Evolutionary conservation across 495 filamentous ascomycete species (phyloP).

Genomic region (Penicillium malachiteum): DNA sequence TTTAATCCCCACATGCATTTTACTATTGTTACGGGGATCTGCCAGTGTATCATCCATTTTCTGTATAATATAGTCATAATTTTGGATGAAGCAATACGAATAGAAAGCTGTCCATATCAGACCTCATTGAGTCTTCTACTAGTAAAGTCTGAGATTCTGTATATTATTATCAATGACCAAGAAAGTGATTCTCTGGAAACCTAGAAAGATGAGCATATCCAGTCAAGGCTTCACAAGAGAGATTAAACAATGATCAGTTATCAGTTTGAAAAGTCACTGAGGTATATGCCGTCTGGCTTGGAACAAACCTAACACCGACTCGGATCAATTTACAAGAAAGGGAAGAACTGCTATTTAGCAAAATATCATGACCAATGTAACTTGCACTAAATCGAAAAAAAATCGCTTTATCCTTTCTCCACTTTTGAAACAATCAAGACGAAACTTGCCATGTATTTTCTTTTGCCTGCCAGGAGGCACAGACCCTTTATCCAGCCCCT

Average conservation of each 20-base stretch:
- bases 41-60: not conserved
- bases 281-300: not conserved
- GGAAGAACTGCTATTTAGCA: slow-evolving; percentile 13
- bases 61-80: not conserved
- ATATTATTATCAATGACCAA: no score
- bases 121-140: no score
- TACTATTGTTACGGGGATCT: no score
- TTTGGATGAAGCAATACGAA: no score
- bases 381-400: slow-evolving; percentile 5
- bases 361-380: slow-evolving; percentile 8
- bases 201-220: not conserved
- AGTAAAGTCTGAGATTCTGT: no score
- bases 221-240: not conserved
- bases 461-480: not conserved
- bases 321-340: slow-evolving; percentile 6
- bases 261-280: not conserved
- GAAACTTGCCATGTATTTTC: slow-evolving; percentile 10
- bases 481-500: not conserved
- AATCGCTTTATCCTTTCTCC: slow-evolving; percentile 9
- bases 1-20: not conserved
- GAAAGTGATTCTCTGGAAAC: not conserved
- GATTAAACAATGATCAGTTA: not conserved
- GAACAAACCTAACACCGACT: not conserved
- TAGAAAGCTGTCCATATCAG: no score
- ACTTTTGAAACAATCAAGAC: slow-evolving; percentile 1